Base-by-base conservation (phyloP, 2,329 filamentous ascomycete genomes). In the Tympanopsis confertula region DNA sequence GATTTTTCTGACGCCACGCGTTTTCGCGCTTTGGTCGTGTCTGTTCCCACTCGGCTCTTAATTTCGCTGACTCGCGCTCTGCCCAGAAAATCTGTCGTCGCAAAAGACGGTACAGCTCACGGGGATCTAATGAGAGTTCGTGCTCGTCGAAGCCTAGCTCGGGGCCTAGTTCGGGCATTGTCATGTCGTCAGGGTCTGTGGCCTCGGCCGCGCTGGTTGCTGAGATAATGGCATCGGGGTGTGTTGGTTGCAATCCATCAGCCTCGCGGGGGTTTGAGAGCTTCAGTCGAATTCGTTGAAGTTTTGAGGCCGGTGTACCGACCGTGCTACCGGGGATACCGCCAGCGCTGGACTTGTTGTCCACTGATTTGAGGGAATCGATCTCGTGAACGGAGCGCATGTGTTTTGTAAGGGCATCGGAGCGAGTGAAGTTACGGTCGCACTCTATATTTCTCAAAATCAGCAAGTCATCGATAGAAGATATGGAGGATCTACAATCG, bases 321-420 rank as follows among this genome's bases (percentile, higher is more conserved):
- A 63, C 60, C 10, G 30, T 10, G 15, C 12, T 17, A 13, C 30
- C 30, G 30, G 30, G 30, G 15, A 7, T 17, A 13, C 30, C 30
- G 12, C 10, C 15, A 28, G 24, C 24, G 24, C 10, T 10, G 24
- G 24, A 10, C n/a, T 10, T 10, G 24, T 10, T n/a, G 24, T 28
- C n/a, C 10, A 10, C 10, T 10, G 10, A 10, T 28, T 28, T 28
- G 10, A 82, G 63, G 19, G 76, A 72, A 58, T 85, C 81, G 2
- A 79, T 83, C 53, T 86, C 81, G 54, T 86, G 81, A 33, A 86
- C 81, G 17, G 81, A 85, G 45, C 81, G 73, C 77, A 85, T 84
- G 55, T 86, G 81, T 56, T 86, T 86, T 12, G 80, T 77, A 2
- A 86, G 66, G 19, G 81, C 81, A 50, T 86, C 81, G 13, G 79